These are phyloP conservation scores for Penicillium corylophilum DNA, from an alignment of 2,329 filamentous ascomycete species.

Conservation along the genomic window DNA sequence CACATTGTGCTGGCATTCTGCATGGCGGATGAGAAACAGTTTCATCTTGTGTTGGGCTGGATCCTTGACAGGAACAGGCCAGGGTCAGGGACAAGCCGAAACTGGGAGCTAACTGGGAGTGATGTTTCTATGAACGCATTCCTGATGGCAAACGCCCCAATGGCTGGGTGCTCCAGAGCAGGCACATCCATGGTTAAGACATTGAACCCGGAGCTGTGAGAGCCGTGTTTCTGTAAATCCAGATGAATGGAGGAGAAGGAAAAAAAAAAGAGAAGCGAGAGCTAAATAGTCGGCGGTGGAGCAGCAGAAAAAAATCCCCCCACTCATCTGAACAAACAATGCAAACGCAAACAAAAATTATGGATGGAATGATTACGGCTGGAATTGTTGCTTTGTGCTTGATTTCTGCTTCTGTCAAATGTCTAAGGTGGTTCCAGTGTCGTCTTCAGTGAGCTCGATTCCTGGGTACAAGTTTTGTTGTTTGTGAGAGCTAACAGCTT, in stretches of 20 bases:
- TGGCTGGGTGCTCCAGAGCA: not conserved
- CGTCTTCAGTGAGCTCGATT: not conserved
- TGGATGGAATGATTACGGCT: not conserved
- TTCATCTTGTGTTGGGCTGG: constrained; percentile 47
- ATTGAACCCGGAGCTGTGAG: not conserved
- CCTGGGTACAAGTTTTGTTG: not conserved
- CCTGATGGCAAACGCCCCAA: not conserved
- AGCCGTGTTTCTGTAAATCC: not conserved
- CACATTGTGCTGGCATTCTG: constrained; percentile 87
- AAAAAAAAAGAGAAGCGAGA: not conserved
- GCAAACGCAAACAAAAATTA: constrained; percentile 23
- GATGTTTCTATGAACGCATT: constrained; percentile 5
- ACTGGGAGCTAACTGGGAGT: not conserved
- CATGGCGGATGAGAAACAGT: constrained; percentile 78
- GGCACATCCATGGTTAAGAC: constrained; percentile 3
- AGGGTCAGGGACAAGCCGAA: not conserved
- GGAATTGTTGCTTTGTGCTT: not conserved
- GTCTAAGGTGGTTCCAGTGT: not conserved
- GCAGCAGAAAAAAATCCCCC: not conserved
- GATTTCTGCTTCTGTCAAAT: not conserved
- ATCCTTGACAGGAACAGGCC: not conserved
- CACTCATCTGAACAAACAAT: constrained; percentile 20
- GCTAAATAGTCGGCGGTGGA: constrained; percentile 20
- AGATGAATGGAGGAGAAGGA: not conserved
- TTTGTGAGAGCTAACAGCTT: not conserved